Evolutionary conservation across 2,329 filamentous ascomycete species (phyloP).

Genomic region (Teratosphaeria zuluensis): DNA sequence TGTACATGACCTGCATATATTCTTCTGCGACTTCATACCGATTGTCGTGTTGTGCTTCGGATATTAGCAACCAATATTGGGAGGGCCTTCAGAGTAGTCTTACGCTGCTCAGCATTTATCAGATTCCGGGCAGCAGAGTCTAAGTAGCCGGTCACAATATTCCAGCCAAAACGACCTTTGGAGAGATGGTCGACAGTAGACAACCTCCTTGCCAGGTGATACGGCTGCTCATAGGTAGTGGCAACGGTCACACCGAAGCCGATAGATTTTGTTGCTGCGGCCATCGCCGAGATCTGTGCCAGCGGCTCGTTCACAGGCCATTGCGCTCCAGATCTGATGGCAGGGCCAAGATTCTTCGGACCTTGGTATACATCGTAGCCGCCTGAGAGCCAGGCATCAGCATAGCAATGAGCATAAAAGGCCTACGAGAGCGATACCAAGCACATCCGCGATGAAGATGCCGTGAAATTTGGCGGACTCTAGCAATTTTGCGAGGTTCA

Average conservation of each 20-base stretch:
- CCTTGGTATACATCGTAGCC: conserved; percentile 63
- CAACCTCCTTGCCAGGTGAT: conserved; percentile 52
- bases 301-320: conserved; percentile 61
- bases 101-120: conserved; percentile 44
- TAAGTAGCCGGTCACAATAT: conserved; percentile 56
- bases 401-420: background rate
- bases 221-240: conserved; percentile 54
- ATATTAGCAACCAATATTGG: background rate
- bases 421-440: conserved; percentile 28
- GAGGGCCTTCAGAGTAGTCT: background rate
- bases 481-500: conserved; percentile 48
- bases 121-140: conserved; percentile 52
- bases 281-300: conserved; percentile 57
- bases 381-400: conserved; percentile 1
- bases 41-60: conserved; percentile 23
- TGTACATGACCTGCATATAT: conserved; percentile 45
- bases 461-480: conserved; percentile 56
- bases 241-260: conserved; percentile 54
- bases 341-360: conserved; percentile 49
- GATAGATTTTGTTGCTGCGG: conserved; percentile 53
- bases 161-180: conserved; percentile 53
- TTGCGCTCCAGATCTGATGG: conserved; percentile 54
- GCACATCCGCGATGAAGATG: conserved; percentile 58
- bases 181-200: conserved; percentile 55
- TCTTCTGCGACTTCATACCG: conserved; percentile 53